Evolutionary conservation across 2,329 filamentous ascomycete genomes (phyloP).

Genomic region (Fusarium torreyae): DNA sequence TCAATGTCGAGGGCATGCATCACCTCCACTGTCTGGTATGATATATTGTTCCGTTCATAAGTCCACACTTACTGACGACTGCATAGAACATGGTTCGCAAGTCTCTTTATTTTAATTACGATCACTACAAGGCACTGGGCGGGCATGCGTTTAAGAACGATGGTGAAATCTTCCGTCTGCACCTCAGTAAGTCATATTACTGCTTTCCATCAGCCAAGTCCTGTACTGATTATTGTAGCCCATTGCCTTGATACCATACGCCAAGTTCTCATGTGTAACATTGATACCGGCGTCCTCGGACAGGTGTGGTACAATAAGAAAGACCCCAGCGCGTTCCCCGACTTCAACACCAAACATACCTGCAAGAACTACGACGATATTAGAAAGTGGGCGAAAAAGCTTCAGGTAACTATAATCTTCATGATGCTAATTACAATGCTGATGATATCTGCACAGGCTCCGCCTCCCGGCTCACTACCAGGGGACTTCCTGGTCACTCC

Average conservation of each 20-base stretch:
- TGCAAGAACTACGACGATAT: slow-evolving; percentile 72
- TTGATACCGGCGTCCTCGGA: slow-evolving; percentile 72
- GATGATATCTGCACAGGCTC: slow-evolving; percentile 31
- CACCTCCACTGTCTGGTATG: slow-evolving; percentile 71
- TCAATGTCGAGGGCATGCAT: slow-evolving; percentile 71
- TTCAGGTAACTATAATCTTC: slow-evolving; percentile 58
- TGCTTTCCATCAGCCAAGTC: accelerated
- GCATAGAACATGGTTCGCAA: slow-evolving; percentile 70
- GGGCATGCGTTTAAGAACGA: slow-evolving; percentile 70
- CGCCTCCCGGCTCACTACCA: slow-evolving; percentile 34
- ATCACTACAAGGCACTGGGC: slow-evolving; percentile 67
- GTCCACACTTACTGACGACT: not conserved
- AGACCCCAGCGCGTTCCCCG: slow-evolving; percentile 67
- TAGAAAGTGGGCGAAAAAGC: slow-evolving; percentile 66
- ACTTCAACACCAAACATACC: slow-evolving; percentile 73
- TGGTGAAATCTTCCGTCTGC: slow-evolving; percentile 67
- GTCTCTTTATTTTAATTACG: slow-evolving; percentile 71
- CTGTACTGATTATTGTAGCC: slow-evolving; percentile 20
- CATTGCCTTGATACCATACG: slow-evolving; percentile 75
- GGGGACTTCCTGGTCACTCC: slow-evolving; percentile 34
- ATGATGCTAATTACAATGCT: not conserved
- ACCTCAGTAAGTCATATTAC: slow-evolving; percentile 65
- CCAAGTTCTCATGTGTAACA: slow-evolving; percentile 75
- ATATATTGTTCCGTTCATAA: accelerated
- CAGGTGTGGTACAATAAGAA: slow-evolving; percentile 71